phyloP scores from a whole-genome alignment of 306 rosid species.

The Prunus campanulata region DNA sequence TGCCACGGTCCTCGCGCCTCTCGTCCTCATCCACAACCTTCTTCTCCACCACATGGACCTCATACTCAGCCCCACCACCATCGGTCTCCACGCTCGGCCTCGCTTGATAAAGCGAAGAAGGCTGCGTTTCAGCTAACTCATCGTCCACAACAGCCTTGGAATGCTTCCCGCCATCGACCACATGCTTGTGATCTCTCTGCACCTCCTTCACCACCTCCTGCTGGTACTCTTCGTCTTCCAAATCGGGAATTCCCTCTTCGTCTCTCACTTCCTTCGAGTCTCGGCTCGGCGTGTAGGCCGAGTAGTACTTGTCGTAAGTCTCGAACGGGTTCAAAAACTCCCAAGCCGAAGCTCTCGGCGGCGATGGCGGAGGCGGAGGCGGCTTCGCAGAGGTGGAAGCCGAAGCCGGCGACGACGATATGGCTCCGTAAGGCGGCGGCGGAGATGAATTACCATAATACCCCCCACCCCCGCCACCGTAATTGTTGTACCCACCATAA shows the following conservation, averaged over 20 bases:
- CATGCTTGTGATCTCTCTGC: slow-evolving; percentile 57
- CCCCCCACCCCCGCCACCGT: slow-evolving; percentile 47
- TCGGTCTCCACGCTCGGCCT: slow-evolving; percentile 47
- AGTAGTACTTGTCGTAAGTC: slow-evolving; percentile 38
- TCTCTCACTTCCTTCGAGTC: slow-evolving; percentile 79
- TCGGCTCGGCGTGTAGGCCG: slow-evolving; percentile 63
- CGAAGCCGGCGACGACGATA: slow-evolving; percentile 20
- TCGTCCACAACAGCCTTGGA: slow-evolving; percentile 22
- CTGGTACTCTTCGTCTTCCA: slow-evolving; percentile 78
- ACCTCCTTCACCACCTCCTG: slow-evolving; percentile 82
- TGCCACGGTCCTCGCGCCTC: slow-evolving; percentile 45
- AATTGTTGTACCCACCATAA: slow-evolving; percentile 35
- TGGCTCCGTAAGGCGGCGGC: slow-evolving; percentile 33
- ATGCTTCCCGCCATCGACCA: slow-evolving; percentile 33
- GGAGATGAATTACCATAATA: slow-evolving; percentile 30
- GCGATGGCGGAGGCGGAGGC: slow-evolving; percentile 82
- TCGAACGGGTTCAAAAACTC: slow-evolving; percentile 72
- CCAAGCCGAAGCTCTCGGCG: slow-evolving; percentile 73
- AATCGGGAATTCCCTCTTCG: slow-evolving; percentile 94
- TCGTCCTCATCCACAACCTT: slow-evolving; percentile 64
- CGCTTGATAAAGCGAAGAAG: slow-evolving; percentile 33
- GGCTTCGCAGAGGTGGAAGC: slow-evolving; percentile 51
- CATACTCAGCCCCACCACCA: slow-evolving; percentile 47
- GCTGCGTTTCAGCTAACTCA: slow-evolving; percentile 25
- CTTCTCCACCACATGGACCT: slow-evolving; percentile 61